Conservation (phyloP, 2,329 filamentous ascomycete genomes). For the Colletotrichum sp. region DNA sequence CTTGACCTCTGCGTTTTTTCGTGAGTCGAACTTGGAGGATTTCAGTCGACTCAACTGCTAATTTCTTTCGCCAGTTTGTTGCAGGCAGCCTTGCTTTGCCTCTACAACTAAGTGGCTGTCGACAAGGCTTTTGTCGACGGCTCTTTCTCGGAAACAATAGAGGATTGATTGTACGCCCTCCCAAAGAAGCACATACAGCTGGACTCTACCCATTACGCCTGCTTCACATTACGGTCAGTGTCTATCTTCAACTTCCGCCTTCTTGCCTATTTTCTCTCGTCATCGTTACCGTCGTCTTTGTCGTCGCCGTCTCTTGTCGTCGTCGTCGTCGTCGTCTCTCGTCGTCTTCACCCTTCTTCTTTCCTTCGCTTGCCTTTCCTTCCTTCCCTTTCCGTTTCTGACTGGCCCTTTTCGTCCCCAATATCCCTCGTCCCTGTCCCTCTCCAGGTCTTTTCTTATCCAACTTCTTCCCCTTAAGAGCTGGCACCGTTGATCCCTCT, state of each 20-base stretch:
- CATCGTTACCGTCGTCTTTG: not conserved
- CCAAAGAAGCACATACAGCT: not conserved
- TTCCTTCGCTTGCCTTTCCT: not conserved
- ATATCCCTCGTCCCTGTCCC: not conserved
- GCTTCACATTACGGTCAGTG: not conserved
- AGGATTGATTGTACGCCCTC: not conserved
- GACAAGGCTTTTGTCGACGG: not conserved
- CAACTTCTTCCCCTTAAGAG: not conserved
- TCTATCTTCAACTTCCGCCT: not conserved
- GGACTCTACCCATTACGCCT: not conserved
- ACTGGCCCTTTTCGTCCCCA: not conserved
- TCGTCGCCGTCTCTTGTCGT: not conserved
- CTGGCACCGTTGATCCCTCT: not conserved
- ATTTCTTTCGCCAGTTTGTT: not conserved
- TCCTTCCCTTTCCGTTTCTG: not conserved
- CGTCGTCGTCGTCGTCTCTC: not conserved
- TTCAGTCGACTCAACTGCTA: not conserved
- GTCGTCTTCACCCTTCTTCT: not conserved
- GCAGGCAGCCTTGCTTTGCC: not conserved
- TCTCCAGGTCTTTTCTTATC: accelerated
- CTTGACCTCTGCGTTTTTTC: not conserved
- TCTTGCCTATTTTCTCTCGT: not conserved
- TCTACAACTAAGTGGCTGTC: not conserved
- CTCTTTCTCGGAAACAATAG: not conserved
- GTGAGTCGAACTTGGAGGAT: not conserved